phyloP scores from a whole-genome alignment of 2,329 filamentous ascomycete species.

The Fusarium falciforme region DNA sequence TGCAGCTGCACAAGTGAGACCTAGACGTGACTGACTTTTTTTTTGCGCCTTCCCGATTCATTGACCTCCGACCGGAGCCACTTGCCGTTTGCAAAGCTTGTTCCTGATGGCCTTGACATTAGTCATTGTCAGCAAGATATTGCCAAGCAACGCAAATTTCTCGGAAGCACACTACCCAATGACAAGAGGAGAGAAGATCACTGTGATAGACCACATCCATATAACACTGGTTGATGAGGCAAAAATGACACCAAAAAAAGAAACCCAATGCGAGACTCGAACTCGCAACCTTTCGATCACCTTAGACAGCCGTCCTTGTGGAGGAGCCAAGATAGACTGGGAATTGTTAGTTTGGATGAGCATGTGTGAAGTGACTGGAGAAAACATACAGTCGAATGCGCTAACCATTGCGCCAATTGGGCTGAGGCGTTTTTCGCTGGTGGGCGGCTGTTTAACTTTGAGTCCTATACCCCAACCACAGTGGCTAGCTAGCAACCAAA shows the following conservation, averaged over 20 bases:
- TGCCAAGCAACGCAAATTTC: background rate
- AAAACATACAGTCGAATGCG: background rate
- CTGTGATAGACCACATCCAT: background rate
- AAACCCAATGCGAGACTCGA: background rate
- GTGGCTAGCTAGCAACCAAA: background rate
- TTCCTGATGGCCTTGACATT: background rate
- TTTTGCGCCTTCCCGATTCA: constrained; percentile 3
- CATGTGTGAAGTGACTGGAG: background rate
- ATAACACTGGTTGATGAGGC: background rate
- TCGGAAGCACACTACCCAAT: background rate
- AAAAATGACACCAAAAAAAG: background rate
- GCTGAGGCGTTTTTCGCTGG: background rate
- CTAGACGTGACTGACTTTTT: constrained; percentile 16
- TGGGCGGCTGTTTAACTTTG: background rate
- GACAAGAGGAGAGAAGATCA: background rate
- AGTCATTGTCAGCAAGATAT: background rate
- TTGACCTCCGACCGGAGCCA: constrained; percentile 5
- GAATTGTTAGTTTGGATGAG: background rate
- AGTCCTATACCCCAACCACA: background rate
- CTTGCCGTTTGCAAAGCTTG: background rate
- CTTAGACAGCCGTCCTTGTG: background rate
- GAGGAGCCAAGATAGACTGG: background rate
- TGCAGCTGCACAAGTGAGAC: constrained; percentile 6
- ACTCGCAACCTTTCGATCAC: constrained; percentile 4
- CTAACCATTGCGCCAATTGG: constrained; percentile 2